phyloP scores from a whole-genome alignment of 140 eudicot species.

The Flaveria floridana region DNA sequence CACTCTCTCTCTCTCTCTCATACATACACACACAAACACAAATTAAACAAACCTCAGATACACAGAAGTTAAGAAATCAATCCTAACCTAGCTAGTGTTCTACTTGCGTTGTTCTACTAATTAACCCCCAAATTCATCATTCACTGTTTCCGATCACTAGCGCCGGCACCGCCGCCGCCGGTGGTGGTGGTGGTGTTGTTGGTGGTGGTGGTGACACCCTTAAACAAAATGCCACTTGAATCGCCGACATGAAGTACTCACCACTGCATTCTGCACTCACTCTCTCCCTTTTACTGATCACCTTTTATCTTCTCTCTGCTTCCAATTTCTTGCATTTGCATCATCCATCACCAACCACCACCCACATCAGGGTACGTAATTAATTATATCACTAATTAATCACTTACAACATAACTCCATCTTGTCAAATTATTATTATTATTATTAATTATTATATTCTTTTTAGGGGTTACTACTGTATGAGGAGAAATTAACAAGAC shows the following conservation, averaged over 20 bases:
- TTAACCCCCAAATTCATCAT: no score
- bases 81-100: no score
- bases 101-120: no score
- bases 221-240: conserved; percentile 44
- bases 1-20: conserved; percentile 2
- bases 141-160: neutral
- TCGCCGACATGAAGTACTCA: conserved; percentile 40
- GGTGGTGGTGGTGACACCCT: conserved; percentile 7
- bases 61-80: neutral
- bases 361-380: conserved; percentile 43
- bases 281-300: conserved; percentile 27
- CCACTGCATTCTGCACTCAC: conserved; percentile 3
- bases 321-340: conserved; percentile 34
- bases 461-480: conserved; percentile 43
- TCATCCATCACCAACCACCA: conserved; percentile 24
- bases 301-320: conserved; percentile 32
- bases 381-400: no score
- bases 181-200: conserved; percentile 14
- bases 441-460: no score
- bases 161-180: conserved; percentile 25
- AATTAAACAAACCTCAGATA: neutral
- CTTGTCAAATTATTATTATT: no score
- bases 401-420: no score
- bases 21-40: conserved; percentile 1
- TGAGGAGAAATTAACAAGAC: conserved; percentile 63